phyloP scores from a whole-genome alignment of 1,284 basidiomycete species.

The Moesziomyces aphidis region DNA sequence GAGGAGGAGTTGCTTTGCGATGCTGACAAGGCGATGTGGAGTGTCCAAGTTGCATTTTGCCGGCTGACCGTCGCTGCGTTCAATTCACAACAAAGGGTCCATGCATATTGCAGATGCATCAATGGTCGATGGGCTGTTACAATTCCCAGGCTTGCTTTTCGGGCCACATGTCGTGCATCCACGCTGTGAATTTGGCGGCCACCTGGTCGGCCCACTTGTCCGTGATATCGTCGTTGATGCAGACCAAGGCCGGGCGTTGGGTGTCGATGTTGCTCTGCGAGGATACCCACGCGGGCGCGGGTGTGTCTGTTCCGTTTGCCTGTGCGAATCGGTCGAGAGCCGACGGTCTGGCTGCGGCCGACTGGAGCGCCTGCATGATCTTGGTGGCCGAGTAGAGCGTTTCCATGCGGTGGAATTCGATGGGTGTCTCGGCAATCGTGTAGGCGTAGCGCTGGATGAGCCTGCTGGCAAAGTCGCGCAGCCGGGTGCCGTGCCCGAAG shows the following conservation, averaged over 20 bases:
- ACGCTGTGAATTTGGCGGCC: constrained; percentile 12
- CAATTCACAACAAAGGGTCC: too few species aligned
- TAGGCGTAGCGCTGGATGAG: constrained; percentile 52
- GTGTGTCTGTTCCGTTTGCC: not conserved
- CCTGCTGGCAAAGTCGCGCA: constrained; percentile 25
- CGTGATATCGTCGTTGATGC: constrained; percentile 50
- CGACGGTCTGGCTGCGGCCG: not conserved
- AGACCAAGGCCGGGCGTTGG: constrained; percentile 17
- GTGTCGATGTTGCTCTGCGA: constrained; percentile 19
- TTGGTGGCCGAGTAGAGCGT: constrained; percentile 15
- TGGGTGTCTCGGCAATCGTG: constrained; percentile 31
- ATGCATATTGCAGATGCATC: too few species aligned
- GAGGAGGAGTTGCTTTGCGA: too few species aligned
- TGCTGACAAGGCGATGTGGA: too few species aligned
- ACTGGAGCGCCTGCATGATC: constrained; percentile 8
- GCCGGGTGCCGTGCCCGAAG: constrained; percentile 4
- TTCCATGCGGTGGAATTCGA: constrained; percentile 36
- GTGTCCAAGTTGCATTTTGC: too few species aligned
- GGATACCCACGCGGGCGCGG: constrained; percentile 8
- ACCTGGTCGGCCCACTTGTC: constrained; percentile 21
- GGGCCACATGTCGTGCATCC: constrained; percentile 28
- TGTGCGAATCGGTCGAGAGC: constrained; percentile 9
- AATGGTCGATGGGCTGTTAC: not conserved
- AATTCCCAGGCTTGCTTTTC: constrained; percentile 33
- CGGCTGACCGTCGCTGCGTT: too few species aligned